phyloP scores from a whole-genome alignment of 352 stramenopile species.

The Phytophthora lateralis region DNA sequence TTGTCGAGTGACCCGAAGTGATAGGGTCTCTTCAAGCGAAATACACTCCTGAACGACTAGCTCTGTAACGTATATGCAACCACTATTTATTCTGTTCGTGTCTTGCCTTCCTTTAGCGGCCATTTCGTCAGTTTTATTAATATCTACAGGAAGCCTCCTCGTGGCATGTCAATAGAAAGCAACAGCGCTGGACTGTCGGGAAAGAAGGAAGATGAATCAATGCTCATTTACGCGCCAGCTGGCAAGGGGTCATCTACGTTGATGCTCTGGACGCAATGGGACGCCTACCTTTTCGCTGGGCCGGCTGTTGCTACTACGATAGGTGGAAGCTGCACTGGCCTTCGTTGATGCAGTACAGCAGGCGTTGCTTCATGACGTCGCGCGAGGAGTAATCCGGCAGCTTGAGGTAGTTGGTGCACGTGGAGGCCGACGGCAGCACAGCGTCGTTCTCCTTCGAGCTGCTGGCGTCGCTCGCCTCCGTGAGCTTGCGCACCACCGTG shows the following conservation, averaged over 20 bases:
- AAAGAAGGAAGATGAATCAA: conserved; percentile 13
- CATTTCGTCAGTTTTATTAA: conserved; percentile 1
- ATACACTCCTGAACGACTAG: conserved; percentile 36
- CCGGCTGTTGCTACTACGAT: conserved; percentile 42
- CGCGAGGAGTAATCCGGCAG: conserved; percentile 89
- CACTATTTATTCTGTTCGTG: conserved; percentile 22
- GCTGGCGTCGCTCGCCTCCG: conserved; percentile 21
- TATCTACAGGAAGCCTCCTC: not conserved
- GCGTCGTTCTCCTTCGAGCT: conserved; percentile 44
- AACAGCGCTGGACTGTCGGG: conserved; percentile 10
- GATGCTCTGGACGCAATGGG: conserved; percentile 11
- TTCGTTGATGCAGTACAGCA: conserved; percentile 88
- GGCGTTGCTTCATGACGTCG: conserved; percentile 64
- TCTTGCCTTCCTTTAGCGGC: not conserved
- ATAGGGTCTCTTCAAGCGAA: conserved; percentile 36
- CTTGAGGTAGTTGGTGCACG: conserved; percentile 92
- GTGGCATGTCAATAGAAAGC: conserved; percentile 3
- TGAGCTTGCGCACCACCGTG: conserved; percentile 88
- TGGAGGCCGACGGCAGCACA: conserved; percentile 85
- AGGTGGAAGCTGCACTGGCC: conserved; percentile 86
- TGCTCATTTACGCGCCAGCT: conserved; percentile 29
- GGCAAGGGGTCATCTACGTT: conserved; percentile 14
- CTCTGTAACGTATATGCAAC: conserved; percentile 24
- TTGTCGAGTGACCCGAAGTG: conserved; percentile 38
- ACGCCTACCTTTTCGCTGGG: conserved; percentile 1